Percentiles rank a stretch among this genome's conserved stretches.
Conservation (phyloP, 257 asterid genomes). For the Solanum lignicaule region DNA sequence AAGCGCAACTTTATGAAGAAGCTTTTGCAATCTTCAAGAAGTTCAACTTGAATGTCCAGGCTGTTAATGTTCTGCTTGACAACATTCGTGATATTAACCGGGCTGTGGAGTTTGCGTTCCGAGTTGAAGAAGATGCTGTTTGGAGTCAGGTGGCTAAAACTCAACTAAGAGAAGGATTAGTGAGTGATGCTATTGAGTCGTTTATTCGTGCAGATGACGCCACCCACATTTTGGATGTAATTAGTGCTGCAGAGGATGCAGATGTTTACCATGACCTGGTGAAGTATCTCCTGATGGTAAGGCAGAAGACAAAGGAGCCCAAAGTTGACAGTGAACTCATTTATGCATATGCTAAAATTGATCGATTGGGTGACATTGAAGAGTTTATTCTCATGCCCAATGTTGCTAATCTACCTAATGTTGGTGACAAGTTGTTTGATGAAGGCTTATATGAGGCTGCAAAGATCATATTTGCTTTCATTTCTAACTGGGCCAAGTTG, state of each 20-base stretch:
- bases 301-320: slow-evolving; percentile 94
- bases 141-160: slow-evolving; percentile 99
- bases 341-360: slow-evolving; percentile 97
- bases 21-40: slow-evolving; percentile 95
- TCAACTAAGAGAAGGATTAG: slow-evolving; percentile 94
- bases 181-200: slow-evolving; percentile 96
- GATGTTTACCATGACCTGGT: slow-evolving; percentile 94
- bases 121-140: slow-evolving; percentile 97
- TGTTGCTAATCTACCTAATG: slow-evolving; percentile 97
- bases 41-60: slow-evolving; percentile 97
- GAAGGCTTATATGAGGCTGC: slow-evolving; percentile 98
- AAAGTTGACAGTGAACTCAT: slow-evolving; percentile 98
- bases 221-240: slow-evolving; percentile 84
- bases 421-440: slow-evolving; percentile 95
- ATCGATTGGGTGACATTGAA: slow-evolving; percentile 84
- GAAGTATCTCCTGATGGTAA: slow-evolving; percentile 91
- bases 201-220: slow-evolving; percentile 96
- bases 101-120: slow-evolving; percentile 95
- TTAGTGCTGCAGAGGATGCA: slow-evolving; percentile 75
- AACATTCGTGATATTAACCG: slow-evolving; percentile 86
- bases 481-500: slow-evolving; percentile 95
- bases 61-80: slow-evolving; percentile 86
- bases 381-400: slow-evolving; percentile 97
- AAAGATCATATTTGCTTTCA: slow-evolving; percentile 83
- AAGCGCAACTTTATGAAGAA: slow-evolving; percentile 88